Evolutionary conservation across 2,329 filamentous ascomycete species (phyloP), one percentile per base, ranked within the genome.

Genomic region (Ophiocordyceps camponoti-rufipedis): DNA sequence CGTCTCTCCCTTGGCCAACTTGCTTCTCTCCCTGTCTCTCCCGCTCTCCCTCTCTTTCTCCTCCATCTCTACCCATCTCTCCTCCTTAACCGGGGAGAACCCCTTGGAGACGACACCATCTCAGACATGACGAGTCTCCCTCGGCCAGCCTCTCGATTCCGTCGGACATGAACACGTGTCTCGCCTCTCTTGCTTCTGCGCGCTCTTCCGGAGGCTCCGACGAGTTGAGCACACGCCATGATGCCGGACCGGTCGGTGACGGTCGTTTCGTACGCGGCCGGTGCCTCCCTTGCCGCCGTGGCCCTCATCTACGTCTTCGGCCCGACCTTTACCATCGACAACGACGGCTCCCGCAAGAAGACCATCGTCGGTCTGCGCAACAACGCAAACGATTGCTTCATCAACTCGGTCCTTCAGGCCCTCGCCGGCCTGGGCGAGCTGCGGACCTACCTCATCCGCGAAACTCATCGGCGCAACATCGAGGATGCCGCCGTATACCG

Each of bases 251-350:
- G 60, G 50, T 54, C 61, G 48, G 51, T 53, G 45, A 59, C 60
- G 28, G 62, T 65, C 55, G 85, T 86, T 54, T 86, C 85, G 41
- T 98, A 98, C 65, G 91, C 91, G 56, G 91, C 89, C 48, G 89
- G 89, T 54, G 91, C 89, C 49, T 94, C 88, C 46, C 81, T 98
- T 50, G 91, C 91, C 46, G 91, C 91, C 50, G 85, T 94, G 50
- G 89, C 91, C 31, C 76, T 96, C 47, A 85, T 96, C 60, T 98
- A 96, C 64, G 89, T 96, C 54, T 96, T 98, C 64, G 87, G 82
- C 9, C 91, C 91, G n/a, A 96, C 88, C 45, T 96, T 89, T 63
- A 85, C 94, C 55, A 81, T 96, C 61, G 89, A 98, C 64, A 79
- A 81, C 58, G 83, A 91, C 47, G 75, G 73, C n/a, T 66, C 65